Conservation (phyloP, 2,329 filamentous ascomycete species). For the Aspergillus fumigatiaffinis region DNA sequence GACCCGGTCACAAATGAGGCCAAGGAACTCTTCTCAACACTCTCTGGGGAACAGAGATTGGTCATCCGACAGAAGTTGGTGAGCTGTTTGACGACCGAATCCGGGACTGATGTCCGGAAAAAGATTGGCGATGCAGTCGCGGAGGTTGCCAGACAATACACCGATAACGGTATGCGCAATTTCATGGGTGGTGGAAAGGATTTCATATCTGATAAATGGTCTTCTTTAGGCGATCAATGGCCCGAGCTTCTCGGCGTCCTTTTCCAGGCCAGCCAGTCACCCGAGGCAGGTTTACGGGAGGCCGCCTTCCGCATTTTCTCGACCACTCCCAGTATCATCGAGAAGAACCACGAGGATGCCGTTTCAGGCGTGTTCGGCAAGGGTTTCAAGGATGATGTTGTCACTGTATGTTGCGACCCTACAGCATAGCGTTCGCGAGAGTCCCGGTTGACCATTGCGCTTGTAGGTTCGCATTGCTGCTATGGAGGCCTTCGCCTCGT, state of each 20-base stretch:
- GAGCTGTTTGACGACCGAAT: constrained; percentile 69
- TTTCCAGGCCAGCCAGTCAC: constrained; percentile 85
- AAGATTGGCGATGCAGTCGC: constrained; percentile 98
- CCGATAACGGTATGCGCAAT: constrained; percentile 70
- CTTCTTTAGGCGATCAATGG: constrained; percentile 70
- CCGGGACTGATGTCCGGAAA: constrained; percentile 72
- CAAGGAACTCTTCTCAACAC: constrained; percentile 79
- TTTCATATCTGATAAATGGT: constrained; percentile 6
- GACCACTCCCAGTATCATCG: constrained; percentile 90
- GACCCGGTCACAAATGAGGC: constrained; percentile 62
- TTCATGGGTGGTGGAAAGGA: neutral
- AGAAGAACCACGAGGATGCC: constrained; percentile 90
- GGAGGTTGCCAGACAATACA: constrained; percentile 91
- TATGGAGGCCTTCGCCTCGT: constrained; percentile 94
- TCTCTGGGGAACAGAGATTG: constrained; percentile 67
- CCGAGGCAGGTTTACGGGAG: constrained; percentile 79
- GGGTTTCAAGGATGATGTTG: constrained; percentile 85
- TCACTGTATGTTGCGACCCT: constrained; percentile 55
- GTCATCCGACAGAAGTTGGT: constrained; percentile 82
- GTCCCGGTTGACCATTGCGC: constrained; percentile 11
- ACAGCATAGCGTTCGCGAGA: neutral
- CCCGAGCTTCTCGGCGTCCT: constrained; percentile 80
- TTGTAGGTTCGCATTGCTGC: constrained; percentile 79
- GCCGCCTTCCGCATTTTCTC: constrained; percentile 93
- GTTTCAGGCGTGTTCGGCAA: constrained; percentile 83